Conservation (phyloP, 345 rosid genomes). For the Gossypioides kirkii region DNA sequence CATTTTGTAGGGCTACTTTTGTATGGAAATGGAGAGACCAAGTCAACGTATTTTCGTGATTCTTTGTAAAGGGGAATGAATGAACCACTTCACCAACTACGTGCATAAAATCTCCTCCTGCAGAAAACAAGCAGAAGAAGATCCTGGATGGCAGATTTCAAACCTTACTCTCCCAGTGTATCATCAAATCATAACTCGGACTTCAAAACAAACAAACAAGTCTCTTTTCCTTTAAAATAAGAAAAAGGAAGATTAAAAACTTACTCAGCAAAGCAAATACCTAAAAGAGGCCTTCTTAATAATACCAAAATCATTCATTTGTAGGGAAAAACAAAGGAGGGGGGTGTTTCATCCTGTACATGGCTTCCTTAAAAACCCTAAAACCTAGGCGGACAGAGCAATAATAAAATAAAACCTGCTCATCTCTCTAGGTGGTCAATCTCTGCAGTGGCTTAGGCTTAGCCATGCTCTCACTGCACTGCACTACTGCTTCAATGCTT, state of each 20-base stretch:
- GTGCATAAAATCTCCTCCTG: background rate
- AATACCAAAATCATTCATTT: background rate
- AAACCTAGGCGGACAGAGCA: background rate
- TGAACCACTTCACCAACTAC: background rate
- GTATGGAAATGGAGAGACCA: background rate
- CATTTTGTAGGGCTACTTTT: background rate
- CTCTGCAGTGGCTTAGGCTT: background rate
- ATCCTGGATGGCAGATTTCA: background rate
- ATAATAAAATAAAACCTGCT: background rate
- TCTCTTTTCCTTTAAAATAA: no score
- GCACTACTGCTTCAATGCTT: background rate
- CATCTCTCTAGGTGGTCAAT: conserved; percentile 1
- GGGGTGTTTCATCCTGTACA: background rate
- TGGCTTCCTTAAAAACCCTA: background rate
- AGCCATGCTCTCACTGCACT: background rate
- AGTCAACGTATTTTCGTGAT: background rate
- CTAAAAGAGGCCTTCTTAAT: background rate
- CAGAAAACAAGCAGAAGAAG: background rate
- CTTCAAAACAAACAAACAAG: background rate
- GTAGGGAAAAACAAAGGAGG: rapidly evolving
- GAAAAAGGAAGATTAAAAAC: background rate
- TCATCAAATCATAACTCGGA: background rate
- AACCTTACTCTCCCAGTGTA: background rate
- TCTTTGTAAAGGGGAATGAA: background rate
- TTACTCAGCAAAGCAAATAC: background rate